Evolutionary conservation across 257 asterid species (phyloP), one percentile per base, ranked within the genome.

Genomic region (Misopates orontium): DNA sequence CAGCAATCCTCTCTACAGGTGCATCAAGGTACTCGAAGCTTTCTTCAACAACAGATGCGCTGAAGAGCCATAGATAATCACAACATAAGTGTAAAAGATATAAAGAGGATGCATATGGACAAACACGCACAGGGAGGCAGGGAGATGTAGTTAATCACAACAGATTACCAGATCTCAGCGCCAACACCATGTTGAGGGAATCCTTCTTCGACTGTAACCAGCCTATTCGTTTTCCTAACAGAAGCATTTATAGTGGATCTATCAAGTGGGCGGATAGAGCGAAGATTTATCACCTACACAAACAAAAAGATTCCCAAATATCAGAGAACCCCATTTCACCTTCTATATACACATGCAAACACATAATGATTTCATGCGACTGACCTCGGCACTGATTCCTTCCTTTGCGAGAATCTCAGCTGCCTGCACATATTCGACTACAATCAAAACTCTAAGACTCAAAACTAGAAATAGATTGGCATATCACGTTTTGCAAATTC

Each of bases 151-250:
- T 5, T 19, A 23, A 41, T 50, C 53, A 45, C 72, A 60, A 75
- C 60, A 39, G 57, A 49, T 68, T 23, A 81, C 96, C 97, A 86
- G 75, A 88, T 91, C 81, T 91, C 97, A 64, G 97, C 96, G 42
- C 95, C 93, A 47, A 91, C 87, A 1, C 95, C 96, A 36, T 91
- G 96, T 62, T 86, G 98, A 53, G 98, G 90, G 69, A 88, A 82
- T 51, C 92, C 98, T 82, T 91, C 98, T 79, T 91, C 95, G 11
- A 85, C 82, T 19, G 95, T 89, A 50, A 91, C 90, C 28, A 91
- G 86, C 82, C 95, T 83, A 71, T 70, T 85, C 15, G 98, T 91
- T 76, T 89, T 89, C 74, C 87, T 82, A 65, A 91, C 95, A 41
- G 98, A 91, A 53, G 85, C 71, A 48, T 86, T 87, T 60, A 91